phyloP scores from a whole-genome alignment of 2,329 filamentous ascomycete genomes.

The Pseudogymnoascus sp. region DNA sequence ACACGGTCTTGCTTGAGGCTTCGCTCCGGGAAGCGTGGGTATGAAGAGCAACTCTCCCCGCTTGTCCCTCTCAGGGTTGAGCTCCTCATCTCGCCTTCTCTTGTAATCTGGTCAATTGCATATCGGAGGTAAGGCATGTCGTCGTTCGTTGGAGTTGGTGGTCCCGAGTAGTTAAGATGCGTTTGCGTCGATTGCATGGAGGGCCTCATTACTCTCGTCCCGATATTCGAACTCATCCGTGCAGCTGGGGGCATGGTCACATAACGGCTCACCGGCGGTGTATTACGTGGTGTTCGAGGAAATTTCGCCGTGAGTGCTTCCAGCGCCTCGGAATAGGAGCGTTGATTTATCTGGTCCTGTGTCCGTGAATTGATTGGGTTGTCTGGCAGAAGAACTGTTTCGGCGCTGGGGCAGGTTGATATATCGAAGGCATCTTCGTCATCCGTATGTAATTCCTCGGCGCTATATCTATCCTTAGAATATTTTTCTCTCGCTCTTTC shows the following conservation, averaged over 20 bases:
- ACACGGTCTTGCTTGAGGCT: background rate
- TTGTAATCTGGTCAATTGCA: slow-evolving; percentile 77
- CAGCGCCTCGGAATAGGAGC: slow-evolving; percentile 14
- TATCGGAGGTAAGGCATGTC: slow-evolving; percentile 84
- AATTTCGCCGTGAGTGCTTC: slow-evolving; percentile 19
- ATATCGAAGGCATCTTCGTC: slow-evolving; percentile 22
- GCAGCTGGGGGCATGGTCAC: slow-evolving; percentile 25
- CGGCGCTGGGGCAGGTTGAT: background rate
- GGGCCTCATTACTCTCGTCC: slow-evolving; percentile 18
- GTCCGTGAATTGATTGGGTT: slow-evolving; percentile 3
- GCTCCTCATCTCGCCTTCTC: slow-evolving; percentile 54
- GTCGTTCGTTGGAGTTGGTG: slow-evolving; percentile 66
- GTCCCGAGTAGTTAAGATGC: slow-evolving; percentile 25
- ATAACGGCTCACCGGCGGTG: slow-evolving; percentile 21
- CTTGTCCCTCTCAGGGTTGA: background rate
- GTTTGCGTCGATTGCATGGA: slow-evolving; percentile 13
- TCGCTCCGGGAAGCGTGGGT: background rate
- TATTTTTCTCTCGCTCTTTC: slow-evolving; percentile 7
- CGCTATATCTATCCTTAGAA: background rate
- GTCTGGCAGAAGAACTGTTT: background rate
- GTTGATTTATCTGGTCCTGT: slow-evolving; percentile 16
- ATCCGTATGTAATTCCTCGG: slow-evolving; percentile 20
- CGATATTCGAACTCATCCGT: slow-evolving; percentile 20
- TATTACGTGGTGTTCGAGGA: slow-evolving; percentile 20
- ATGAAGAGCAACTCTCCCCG: background rate